A percentile compares a stretch with the other conserved stretches of the same genome.
Evolutionary conservation across 2,329 filamentous ascomycete genomes (phyloP).

Genomic region (Apiospora hydei): DNA sequence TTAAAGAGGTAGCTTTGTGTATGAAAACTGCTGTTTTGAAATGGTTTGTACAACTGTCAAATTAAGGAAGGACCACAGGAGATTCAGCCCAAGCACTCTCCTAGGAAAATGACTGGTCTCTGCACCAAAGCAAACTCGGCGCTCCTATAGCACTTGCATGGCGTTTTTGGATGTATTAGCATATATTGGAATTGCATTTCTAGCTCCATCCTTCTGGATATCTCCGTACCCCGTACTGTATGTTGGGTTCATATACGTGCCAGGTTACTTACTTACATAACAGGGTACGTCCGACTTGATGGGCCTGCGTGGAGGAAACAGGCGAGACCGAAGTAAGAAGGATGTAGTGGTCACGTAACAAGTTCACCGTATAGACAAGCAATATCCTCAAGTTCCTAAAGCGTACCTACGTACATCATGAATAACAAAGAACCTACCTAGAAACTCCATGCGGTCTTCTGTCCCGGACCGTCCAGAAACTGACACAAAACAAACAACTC

Average conservation of each 20-base stretch:
- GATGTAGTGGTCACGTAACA: background rate
- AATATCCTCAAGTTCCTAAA: background rate
- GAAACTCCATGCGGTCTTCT: background rate
- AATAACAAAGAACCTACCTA: background rate
- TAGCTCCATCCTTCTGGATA: background rate
- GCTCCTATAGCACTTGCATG: slow-evolving; percentile 17
- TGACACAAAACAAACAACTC: background rate
- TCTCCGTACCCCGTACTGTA: background rate
- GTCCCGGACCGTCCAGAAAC: background rate
- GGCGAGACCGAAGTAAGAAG: background rate
- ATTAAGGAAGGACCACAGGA: background rate
- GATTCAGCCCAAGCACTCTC: background rate
- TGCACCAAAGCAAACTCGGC: slow-evolving; percentile 6
- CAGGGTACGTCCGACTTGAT: background rate
- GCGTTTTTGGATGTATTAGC: slow-evolving; percentile 15
- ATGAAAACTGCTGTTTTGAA: slow-evolving; percentile 1
- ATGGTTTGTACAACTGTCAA: background rate
- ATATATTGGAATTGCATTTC: slow-evolving; percentile 7
- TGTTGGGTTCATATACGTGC: too few relatives aligned
- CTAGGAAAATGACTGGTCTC: background rate
- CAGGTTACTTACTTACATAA: too few relatives aligned
- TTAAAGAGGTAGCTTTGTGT: background rate
- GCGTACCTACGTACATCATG: background rate
- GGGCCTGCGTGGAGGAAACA: background rate
- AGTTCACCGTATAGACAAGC: background rate